Evolutionary conservation across 371 early-diverging fungal genomes (phyloP), one percentile per base, ranked within the genome.

Genomic region (Gilbertella persicaria): DNA sequence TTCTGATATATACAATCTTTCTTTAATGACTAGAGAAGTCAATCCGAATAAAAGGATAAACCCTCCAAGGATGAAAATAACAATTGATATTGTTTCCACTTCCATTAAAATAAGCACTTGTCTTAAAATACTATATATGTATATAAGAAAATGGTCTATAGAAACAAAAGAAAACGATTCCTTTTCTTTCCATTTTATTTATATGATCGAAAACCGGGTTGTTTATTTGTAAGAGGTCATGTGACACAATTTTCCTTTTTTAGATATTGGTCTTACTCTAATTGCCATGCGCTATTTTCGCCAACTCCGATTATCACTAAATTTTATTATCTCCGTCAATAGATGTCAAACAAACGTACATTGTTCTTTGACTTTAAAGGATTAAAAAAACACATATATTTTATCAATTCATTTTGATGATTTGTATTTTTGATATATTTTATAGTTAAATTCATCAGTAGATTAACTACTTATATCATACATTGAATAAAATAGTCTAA

Each of bases 1-100:
- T 79, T 98, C 98, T 30, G 92, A 89, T 43, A 99, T 52, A 72
- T 87, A 95, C 8, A 96, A 82, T 8, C 84, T 79, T 56, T 98
- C 95, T 66, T 96, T 96, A 47, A 95, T 78, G 49, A 92, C 68
- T 39, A 95, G 71, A 6, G 97, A 97, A 37, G 91, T 71, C 14
- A 94, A 75, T 2, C 94, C 93, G 55, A 89, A 94, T 14, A 88
- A 30, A 10, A 92, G 67, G 47, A 94, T 89, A 60, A 97, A 95
- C 8, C 87, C 88, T 40, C 95, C 95, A 16, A 92, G 53, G 6
- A 90, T 49, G 5, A 72, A 71, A 1, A 44, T 39, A 4, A 64
- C 54, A 30, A 70, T 53, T 3, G 71, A 75, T 4, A 59, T 61
- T 3, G 45, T 51, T 13, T 62, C 58, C 3, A 30, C 24, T 23